Conservation (phyloP, 495 filamentous ascomycete genomes). For the Aspergillus kassunensis region DNA sequence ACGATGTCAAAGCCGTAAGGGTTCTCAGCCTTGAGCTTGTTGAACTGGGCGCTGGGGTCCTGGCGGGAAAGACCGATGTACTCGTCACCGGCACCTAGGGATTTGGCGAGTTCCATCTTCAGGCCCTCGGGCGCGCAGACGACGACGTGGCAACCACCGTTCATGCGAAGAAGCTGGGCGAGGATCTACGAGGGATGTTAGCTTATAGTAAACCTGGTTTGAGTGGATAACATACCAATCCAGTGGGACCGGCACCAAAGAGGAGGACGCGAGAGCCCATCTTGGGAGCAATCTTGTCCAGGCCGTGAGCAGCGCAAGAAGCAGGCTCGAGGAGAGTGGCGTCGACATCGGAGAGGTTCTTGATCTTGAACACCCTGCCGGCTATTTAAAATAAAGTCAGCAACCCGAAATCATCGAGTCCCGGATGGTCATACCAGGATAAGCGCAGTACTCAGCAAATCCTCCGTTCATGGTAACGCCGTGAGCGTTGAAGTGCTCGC, state of each 20-base stretch:
- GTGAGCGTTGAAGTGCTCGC: constrained; percentile 65
- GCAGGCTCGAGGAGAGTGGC: constrained; percentile 72
- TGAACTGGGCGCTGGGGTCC: constrained; percentile 53
- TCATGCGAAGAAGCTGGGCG: constrained; percentile 59
- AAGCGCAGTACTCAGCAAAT: constrained; percentile 64
- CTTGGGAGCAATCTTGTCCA: constrained; percentile 68
- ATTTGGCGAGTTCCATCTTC: constrained; percentile 68
- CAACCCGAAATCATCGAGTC: too few relatives aligned
- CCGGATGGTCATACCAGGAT: constrained; percentile 27
- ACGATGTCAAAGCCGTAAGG: constrained; percentile 73
- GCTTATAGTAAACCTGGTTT: not conserved
- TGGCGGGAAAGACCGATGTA: constrained; percentile 59
- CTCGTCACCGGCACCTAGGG: constrained; percentile 60
- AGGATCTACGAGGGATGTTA: constrained; percentile 32
- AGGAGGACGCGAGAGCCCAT: constrained; percentile 62
- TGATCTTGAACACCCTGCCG: constrained; percentile 64
- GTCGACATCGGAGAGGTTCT: constrained; percentile 65
- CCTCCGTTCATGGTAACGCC: constrained; percentile 64
- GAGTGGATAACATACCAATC: constrained; percentile 40
- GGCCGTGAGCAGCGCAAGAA: constrained; percentile 65
- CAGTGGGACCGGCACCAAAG: constrained; percentile 68
- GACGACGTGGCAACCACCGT: constrained; percentile 62
- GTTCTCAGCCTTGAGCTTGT: constrained; percentile 59
- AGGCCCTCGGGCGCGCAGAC: constrained; percentile 62
- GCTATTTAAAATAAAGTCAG: constrained; percentile 44